phyloP scores from a whole-genome alignment of 2,329 filamentous ascomycete genomes.

The Sarocladiaceae sp. region DNA sequence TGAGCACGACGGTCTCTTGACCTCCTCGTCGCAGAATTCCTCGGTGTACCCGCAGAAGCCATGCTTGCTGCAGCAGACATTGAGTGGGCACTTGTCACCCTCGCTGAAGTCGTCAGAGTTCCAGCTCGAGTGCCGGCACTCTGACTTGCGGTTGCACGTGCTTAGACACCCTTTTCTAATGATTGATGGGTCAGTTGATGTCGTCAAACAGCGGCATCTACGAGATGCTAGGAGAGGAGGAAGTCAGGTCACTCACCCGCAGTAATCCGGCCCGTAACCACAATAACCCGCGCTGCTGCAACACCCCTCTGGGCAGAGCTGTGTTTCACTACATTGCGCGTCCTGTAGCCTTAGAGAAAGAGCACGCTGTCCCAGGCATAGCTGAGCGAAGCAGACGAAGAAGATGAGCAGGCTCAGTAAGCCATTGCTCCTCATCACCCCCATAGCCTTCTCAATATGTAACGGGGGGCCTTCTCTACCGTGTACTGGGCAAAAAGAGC shows the following conservation, averaged over 20 bases:
- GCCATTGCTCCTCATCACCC: no score
- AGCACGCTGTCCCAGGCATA: not conserved
- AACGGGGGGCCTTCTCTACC: no score
- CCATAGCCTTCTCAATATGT: no score
- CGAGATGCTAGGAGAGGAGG: no score
- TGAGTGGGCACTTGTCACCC: slow-evolving; percentile 31
- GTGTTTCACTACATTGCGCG: slow-evolving; percentile 12
- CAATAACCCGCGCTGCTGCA: slow-evolving; percentile 16
- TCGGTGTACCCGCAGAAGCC: slow-evolving; percentile 26
- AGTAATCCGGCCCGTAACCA: slow-evolving; percentile 20
- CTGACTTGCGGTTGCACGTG: slow-evolving; percentile 20
- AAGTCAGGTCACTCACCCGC: no score
- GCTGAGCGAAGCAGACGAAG: not conserved
- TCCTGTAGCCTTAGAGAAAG: no score
- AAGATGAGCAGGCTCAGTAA: no score
- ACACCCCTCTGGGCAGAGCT: slow-evolving; percentile 16
- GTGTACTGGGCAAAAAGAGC: no score
- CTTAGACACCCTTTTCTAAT: slow-evolving; percentile 14
- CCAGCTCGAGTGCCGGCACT: no score
- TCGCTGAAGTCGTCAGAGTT: no score
- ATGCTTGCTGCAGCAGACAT: slow-evolving; percentile 30
- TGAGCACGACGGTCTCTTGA: slow-evolving; percentile 13
- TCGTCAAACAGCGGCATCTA: not conserved
- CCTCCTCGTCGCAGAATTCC: slow-evolving; percentile 20
- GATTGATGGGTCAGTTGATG: slow-evolving; percentile 6